Percentiles rank a stretch among this genome's conserved stretches.
Conservation (phyloP, 352 stramenopile species). For the Pythium chondricola region DNA sequence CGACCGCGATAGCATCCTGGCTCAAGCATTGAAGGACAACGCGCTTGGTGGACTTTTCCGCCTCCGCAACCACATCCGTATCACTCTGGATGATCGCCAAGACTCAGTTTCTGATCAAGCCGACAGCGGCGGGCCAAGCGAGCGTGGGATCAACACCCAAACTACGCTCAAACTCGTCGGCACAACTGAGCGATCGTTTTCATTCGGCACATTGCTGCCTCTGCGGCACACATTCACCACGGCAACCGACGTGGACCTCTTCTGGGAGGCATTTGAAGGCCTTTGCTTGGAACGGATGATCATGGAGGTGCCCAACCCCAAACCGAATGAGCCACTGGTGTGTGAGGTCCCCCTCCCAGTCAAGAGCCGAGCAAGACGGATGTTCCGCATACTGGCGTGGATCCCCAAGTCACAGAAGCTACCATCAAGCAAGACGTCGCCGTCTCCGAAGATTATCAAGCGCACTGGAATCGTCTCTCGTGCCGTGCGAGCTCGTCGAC, state of each 20-base stretch:
- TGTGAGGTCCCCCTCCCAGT: conserved; percentile 54
- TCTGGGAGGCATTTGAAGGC: conserved; percentile 78
- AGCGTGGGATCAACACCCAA: conserved; percentile 24
- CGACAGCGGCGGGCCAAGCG: conserved; percentile 3
- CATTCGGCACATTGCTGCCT: conserved; percentile 49
- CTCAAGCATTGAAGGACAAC: conserved; percentile 68
- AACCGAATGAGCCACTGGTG: conserved; percentile 44
- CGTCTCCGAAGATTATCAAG: conserved; percentile 21
- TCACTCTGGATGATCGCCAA: conserved; percentile 38
- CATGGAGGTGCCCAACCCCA: conserved; percentile 60
- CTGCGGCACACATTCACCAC: conserved; percentile 45
- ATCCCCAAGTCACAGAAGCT: conserved; percentile 63
- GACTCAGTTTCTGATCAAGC: neutral
- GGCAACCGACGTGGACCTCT: conserved; percentile 40
- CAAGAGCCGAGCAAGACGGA: conserved; percentile 53
- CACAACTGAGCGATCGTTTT: conserved; percentile 65
- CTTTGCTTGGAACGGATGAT: conserved; percentile 75
- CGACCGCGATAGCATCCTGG: conserved; percentile 52
- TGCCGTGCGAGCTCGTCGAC: conserved; percentile 21
- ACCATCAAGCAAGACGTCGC: conserved; percentile 6
- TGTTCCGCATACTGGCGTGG: conserved; percentile 66
- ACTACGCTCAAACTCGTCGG: conserved; percentile 42
- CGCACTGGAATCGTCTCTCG: conserved; percentile 69
- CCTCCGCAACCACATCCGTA: conserved; percentile 38
- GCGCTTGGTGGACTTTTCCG: conserved; percentile 62